A percentile compares a stretch with the other conserved stretches of the same genome.
phyloP scores from a whole-genome alignment of 257 asterid species.

The Voacanga thouarsii region DNA sequence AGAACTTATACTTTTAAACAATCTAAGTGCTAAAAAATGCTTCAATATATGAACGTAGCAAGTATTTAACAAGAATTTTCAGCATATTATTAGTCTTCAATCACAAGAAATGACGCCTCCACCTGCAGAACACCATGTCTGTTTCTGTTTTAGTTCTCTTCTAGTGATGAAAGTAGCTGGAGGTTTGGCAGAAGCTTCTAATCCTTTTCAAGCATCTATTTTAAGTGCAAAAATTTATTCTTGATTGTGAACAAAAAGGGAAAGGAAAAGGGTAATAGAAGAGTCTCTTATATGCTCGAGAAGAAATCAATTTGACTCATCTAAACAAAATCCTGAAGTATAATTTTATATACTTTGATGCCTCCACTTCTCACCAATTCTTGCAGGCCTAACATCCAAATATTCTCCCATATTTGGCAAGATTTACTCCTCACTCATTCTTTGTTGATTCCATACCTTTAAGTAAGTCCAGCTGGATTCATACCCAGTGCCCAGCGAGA shows the following conservation, averaged over 20 bases:
- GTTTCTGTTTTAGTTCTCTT: background rate
- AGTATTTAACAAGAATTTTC: background rate
- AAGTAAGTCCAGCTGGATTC: background rate
- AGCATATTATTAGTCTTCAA: background rate
- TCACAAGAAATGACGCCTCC: background rate
- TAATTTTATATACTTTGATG: background rate
- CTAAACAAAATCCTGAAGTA: background rate
- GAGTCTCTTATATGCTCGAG: background rate
- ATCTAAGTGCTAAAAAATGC: background rate
- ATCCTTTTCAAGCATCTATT: background rate
- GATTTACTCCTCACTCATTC: background rate
- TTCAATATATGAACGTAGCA: background rate
- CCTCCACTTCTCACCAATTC: background rate
- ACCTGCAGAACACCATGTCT: background rate
- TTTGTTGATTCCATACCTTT: background rate
- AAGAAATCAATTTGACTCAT: background rate
- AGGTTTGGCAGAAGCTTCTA: background rate
- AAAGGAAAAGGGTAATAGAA: background rate
- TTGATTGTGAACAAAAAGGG: background rate
- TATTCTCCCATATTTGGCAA: background rate
- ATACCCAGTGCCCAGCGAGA: background rate
- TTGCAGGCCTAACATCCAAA: background rate
- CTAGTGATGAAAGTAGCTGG: background rate
- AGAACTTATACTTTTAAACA: background rate
- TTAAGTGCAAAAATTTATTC: background rate